Evolutionary conservation across 768 basidiomycete genomes (phyloP), one percentile per base, ranked within the genome.

Genomic region (Agaricus sinodeliciosus): DNA sequence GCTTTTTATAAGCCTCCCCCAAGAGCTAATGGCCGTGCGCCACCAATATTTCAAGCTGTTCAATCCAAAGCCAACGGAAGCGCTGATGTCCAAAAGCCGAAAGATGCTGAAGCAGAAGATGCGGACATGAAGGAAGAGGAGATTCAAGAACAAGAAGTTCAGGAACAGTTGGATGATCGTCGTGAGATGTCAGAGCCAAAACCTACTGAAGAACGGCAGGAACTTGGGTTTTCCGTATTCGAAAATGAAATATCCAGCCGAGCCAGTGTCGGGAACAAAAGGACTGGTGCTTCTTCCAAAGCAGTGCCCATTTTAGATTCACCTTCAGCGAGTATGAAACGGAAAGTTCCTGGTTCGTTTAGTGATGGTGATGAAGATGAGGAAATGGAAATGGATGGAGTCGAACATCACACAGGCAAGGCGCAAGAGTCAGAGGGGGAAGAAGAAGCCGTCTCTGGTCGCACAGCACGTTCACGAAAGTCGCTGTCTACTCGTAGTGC

Each of bases 1-100:
- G 86, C 86, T 3, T 88, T 88, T 62, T 87, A 81, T 43, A 54
- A 36, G 11, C 52, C 52, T 31, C 60, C 72, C 76, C 35, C 84
- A 82, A 0, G 75, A 80, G 3, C 57, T 66, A 9, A 49, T 63
- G 1, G 63, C 60, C 55, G 59, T 58, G 15, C 70, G n/a, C 72
- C 72, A 55, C 63, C 65, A 11, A 57, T 62, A 0, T 68, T 67
- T 49, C 68, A 60, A 28, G 58, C 28, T 12, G 15, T 12, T 63
- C 63, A 42, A 62, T 55, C 37, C 40, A 43, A 43, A 28, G 39
- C 43, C 35, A 27, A 19, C 47, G 19, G 45, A 42, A 31, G 39
- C n/a, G 19, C 27, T 41, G 26, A 19, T 53, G 19, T 28, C 6
- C 41, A 55, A 9, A 49, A 42, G 9, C 36, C 58, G 26, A 15